Base-by-base conservation (phyloP, 805 yeast species). In the Candida takata region DNA sequence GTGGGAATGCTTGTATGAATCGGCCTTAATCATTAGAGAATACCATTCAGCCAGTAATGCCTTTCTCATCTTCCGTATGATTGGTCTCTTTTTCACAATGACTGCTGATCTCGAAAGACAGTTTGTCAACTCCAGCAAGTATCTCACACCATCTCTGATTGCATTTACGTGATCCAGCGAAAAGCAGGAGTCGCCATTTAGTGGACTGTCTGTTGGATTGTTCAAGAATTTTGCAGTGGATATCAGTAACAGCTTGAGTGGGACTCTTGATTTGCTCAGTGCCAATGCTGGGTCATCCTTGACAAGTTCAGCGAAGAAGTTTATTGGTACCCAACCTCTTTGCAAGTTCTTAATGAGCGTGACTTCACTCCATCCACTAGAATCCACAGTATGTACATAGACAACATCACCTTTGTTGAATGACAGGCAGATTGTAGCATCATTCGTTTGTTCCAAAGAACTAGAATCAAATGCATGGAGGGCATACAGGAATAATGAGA, bases 291-390 rank as follows among this genome's bases (percentile, higher is more conserved):
- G 10, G 4, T 43, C 49, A 9, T 57, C 53, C 9, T 55, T 57
- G 4, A 76, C 49, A 4, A 62, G 53, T 40, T 64, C 67, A 5
- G 77, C 61, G 49, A 83, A 84, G 58, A 80, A 84, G 52, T 83
- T 84, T 70, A 84, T 78, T 4, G 94, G 94, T 13, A 83, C 84
- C 94, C 94, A 84, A 13, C 94, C 94, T 43, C 86, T 61, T 47
- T 70, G 69, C 34, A 78, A 62, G 11, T 77, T 65, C 37, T 74
- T 77, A 8, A 83, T 58, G 26, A 82, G 51, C 0, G 88, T 83
- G 3, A 83, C 92, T 55, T 84, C 94, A 41, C 88, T 90, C 94
- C 94, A 84, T 0, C 92, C 94, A 15, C 86, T 77, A 36, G 79
- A 79, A 54, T 83, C 92, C 16, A 82, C 73, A 7, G 83, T 72